Evolutionary conservation across 208 protist species (phyloP).

Genomic region (Acanthamoeba culbertsoni): DNA sequence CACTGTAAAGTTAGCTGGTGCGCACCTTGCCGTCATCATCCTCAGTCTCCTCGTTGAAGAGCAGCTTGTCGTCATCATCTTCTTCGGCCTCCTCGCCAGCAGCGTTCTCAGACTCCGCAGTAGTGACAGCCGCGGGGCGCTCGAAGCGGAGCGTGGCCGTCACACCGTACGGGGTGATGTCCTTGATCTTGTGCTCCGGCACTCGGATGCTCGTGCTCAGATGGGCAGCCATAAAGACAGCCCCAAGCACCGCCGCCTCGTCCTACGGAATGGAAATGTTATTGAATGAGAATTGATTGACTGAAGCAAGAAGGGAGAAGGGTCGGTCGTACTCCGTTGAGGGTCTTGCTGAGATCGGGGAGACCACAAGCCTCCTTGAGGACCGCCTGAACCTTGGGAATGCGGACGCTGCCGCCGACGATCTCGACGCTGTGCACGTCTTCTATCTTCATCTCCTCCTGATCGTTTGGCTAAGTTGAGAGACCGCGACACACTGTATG

Average conservation of each 20-base stretch:
- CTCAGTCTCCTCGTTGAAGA: background rate
- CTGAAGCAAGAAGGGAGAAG: background rate
- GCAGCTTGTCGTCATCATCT: background rate
- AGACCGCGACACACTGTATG: too few species aligned
- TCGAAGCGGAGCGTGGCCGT: background rate
- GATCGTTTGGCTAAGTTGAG: too few species aligned
- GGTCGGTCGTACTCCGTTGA: background rate
- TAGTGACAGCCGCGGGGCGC: background rate
- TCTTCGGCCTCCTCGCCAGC: background rate
- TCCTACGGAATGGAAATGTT: constrained; percentile 64
- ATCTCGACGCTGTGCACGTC: constrained; percentile 65
- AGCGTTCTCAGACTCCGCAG: background rate
- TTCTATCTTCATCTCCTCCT: background rate
- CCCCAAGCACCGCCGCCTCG: constrained; percentile 66
- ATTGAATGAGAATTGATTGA: background rate
- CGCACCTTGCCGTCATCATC: background rate
- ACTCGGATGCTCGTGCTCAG: constrained; percentile 62
- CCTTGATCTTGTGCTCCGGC: constrained; percentile 64
- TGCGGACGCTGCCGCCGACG: constrained; percentile 64
- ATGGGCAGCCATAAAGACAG: constrained; percentile 66
- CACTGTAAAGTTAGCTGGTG: background rate
- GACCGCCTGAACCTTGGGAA: constrained; percentile 68
- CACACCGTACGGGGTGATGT: constrained; percentile 51
- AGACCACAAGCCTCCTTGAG: constrained; percentile 64
- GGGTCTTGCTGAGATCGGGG: background rate